Evolutionary conservation across 441 rosid species (phyloP).

Genomic region (Gossypium gossypioides): DNA sequence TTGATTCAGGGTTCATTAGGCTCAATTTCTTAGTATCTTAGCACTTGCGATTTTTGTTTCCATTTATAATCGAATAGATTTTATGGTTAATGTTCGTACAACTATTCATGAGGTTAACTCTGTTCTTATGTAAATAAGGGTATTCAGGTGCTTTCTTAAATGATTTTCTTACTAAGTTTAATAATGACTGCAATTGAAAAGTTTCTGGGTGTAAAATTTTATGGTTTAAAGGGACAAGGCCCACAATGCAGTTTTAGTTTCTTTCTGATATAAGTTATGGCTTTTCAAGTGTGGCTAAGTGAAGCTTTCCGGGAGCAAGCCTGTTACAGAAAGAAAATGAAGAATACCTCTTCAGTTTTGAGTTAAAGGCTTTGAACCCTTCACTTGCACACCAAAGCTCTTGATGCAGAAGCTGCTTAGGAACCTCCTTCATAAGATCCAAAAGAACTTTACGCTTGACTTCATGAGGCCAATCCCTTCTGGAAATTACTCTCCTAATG

Average conservation of each 20-base stretch:
- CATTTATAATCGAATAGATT: neutral
- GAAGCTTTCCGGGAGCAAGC: neutral
- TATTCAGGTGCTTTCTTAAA: constrained; percentile 4
- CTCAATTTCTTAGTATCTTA: neutral
- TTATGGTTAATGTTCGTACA: neutral
- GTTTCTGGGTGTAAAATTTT: neutral
- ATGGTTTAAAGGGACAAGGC: constrained; percentile 5
- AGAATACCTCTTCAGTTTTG: constrained; percentile 70
- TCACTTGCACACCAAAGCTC: constrained; percentile 99
- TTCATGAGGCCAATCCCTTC: constrained; percentile 99
- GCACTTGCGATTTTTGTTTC: neutral
- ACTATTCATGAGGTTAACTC: neutral
- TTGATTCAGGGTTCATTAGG: neutral
- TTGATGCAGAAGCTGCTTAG: constrained; percentile 80
- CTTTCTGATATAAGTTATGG: neutral
- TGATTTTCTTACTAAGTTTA: neutral
- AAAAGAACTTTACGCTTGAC: constrained; percentile 92
- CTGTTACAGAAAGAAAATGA: neutral
- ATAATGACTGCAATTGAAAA: neutral
- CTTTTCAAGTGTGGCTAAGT: neutral
- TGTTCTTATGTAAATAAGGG: neutral
- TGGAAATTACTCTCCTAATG: constrained; percentile 86
- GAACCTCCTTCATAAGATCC: constrained; percentile 95
- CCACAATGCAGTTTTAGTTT: neutral
- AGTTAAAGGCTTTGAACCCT: constrained; percentile 89